A percentile compares a stretch with the other conserved stretches of the same genome.
Conservation (phyloP, 148 eudicot genomes). For the Vaccinium darrowii region DNA sequence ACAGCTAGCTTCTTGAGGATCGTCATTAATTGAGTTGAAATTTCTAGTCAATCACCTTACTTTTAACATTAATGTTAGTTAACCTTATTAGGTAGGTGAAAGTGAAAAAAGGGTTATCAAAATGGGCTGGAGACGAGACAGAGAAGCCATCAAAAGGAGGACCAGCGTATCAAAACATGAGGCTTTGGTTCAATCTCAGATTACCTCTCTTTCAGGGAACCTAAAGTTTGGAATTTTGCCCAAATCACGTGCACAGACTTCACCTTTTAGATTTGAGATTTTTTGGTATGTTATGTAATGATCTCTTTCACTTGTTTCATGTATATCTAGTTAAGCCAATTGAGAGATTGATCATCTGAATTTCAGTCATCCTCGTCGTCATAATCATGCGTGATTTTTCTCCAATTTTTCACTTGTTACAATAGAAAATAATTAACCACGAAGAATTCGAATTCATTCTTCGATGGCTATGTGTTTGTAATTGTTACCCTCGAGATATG, state of each 20-base stretch:
- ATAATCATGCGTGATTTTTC: not conserved
- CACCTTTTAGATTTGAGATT: not conserved
- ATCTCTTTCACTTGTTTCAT: not conserved
- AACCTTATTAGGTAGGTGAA: conserved; percentile 9
- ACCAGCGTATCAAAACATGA: conserved; percentile 9
- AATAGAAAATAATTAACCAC: not conserved
- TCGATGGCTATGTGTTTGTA: too few species aligned
- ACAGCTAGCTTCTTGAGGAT: not conserved
- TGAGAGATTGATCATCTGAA: not conserved
- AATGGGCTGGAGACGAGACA: not conserved
- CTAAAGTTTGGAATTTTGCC: conserved; percentile 15
- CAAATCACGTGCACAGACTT: conserved; percentile 8
- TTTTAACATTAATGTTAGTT: conserved; percentile 11
- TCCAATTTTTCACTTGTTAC: not conserved
- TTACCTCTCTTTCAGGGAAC: conserved; percentile 24
- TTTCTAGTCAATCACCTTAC: conserved; percentile 9
- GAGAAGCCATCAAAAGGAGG: not conserved
- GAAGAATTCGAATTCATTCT: too few species aligned
- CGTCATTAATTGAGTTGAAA: conserved; percentile 8
- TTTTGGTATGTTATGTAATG: not conserved
- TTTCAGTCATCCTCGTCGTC: not conserved
- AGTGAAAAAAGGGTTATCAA: not conserved
- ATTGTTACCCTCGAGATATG: too few species aligned
- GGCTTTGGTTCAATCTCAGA: conserved; percentile 15
- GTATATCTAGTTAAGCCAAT: not conserved